Evolutionary conservation across 2,329 filamentous ascomycete species (phyloP), one percentile per base, ranked within the genome.

Genomic region (Colletotrichum sp.): DNA sequence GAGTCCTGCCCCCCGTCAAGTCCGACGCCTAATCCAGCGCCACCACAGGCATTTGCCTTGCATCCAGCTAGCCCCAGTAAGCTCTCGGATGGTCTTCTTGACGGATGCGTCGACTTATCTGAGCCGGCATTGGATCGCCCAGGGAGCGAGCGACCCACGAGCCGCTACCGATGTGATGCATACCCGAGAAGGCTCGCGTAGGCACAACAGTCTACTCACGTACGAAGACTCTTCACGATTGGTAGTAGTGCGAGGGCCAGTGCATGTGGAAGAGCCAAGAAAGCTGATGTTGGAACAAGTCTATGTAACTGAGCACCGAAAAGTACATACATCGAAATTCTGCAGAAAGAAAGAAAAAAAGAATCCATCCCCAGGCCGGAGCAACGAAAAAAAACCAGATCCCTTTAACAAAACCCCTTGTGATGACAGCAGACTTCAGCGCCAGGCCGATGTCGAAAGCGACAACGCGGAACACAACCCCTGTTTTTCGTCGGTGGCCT

Each of bases 331-430:
- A 52, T 52, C 44, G 44, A 52, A 22, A 52, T 52, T 52, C 44
- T 22, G 44, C 44, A 2, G 44, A 52, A 52, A 25, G 25, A 11
- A 13, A 52, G n/a, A 52, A 36, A 22, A 49, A 52, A 22, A 22
- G n/a, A 13, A 36, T 25, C 44, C 44, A 52, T 52, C n/a, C 44
- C n/a, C 25, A 25, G 4, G 25, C 25, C 25, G 25, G 25, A 22
- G 11, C 44, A 25, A 52, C 44, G 12, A 52, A 52, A 5, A 52
- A 52, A 52, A 52, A 22, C 44, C 44, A 52, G 44, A 52, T 49
- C 64, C 64, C n/a, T 67, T 44, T 8, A 29, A 66, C 39, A 32
- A 66, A 49, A 52, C 39, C 63, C 63, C 19, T 52, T 52, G n/a
- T 25, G n/a, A 22, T 52, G 44, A 52, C 44, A 22, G 44, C 44